These are phyloP conservation scores for Lunularia cruciata DNA, from an alignment of 225 moss, liverwort and hornwort genomes.

Conservation along the genomic window DNA sequence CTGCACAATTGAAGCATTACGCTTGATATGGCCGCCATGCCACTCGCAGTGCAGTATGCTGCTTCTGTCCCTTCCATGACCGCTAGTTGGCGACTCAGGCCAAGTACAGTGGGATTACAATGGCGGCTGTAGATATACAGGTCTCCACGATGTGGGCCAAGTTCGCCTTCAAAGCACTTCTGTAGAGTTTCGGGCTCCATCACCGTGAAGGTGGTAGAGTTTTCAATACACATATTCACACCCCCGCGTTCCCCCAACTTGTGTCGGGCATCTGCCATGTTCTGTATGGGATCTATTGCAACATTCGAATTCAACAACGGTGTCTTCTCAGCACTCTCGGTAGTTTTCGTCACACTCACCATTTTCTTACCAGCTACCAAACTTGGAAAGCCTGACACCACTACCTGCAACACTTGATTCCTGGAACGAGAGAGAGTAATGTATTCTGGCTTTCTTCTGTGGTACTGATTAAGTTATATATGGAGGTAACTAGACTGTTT, in stretches of 20 bases:
- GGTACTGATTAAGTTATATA: too few relatives aligned
- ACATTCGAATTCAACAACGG: too few relatives aligned
- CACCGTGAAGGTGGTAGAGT: conserved; percentile 70
- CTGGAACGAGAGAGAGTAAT: too few relatives aligned
- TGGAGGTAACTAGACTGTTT: too few relatives aligned
- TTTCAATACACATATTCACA: conserved; percentile 68
- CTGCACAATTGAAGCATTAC: conserved; percentile 84
- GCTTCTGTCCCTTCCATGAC: conserved; percentile 85
- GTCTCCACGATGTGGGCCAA: conserved; percentile 64
- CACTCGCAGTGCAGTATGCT: conserved; percentile 88
- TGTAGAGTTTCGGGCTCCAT: conserved; percentile 73
- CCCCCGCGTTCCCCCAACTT: conserved; percentile 65
- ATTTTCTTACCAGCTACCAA: too few relatives aligned
- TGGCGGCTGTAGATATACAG: conserved; percentile 81
- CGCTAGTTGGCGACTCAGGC: conserved; percentile 79
- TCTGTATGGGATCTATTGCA: conserved; percentile 62
- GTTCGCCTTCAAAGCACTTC: conserved; percentile 76
- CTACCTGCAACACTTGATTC: too few relatives aligned
- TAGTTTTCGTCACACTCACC: too few relatives aligned
- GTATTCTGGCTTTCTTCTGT: too few relatives aligned
- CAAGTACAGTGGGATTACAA: conserved; percentile 80
- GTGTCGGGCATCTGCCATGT: conserved; percentile 48
- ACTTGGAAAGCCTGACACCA: too few relatives aligned
- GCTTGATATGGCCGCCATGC: conserved; percentile 79
- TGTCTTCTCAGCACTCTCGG: too few relatives aligned